phyloP scores from a whole-genome alignment of 768 basidiomycete genomes.

The Dendrothele bispora region DNA sequence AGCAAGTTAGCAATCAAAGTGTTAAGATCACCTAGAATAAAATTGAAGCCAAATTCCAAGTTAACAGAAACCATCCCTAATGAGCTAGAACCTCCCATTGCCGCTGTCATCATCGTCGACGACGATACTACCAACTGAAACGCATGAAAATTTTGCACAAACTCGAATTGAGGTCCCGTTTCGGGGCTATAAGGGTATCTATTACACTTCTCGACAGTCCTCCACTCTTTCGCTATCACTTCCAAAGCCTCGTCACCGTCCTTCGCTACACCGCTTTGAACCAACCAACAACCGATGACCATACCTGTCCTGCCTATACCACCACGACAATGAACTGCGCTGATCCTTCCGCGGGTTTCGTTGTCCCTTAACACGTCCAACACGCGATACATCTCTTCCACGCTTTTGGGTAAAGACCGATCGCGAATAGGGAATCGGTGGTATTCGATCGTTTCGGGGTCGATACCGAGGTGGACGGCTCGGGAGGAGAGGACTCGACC shows the following conservation, averaged over 20 bases:
- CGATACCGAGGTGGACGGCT: constrained; percentile 56
- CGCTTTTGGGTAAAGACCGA: constrained; percentile 61
- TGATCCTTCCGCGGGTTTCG: constrained; percentile 53
- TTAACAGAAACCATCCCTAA: too few species aligned
- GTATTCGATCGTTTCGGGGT: constrained; percentile 60
- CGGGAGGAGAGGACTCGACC: constrained; percentile 54
- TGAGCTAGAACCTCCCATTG: too few species aligned
- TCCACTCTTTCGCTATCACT: constrained; percentile 70
- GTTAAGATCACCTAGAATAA: too few species aligned
- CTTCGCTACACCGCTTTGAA: constrained; percentile 60
- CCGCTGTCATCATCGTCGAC: too few species aligned
- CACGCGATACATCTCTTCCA: constrained; percentile 58
- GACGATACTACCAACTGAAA: too few species aligned
- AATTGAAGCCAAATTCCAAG: too few species aligned
- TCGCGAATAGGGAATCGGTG: constrained; percentile 80
- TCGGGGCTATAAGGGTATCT: constrained; percentile 77
- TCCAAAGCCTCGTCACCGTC: constrained; percentile 64
- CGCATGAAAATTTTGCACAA: too few species aligned
- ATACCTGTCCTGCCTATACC: constrained; percentile 71
- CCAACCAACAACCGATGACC: constrained; percentile 75
- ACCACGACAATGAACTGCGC: constrained; percentile 79
- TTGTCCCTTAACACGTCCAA: constrained; percentile 62
- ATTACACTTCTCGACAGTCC: constrained; percentile 74
- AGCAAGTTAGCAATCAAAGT: too few species aligned
- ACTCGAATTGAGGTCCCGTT: constrained; percentile 78